These are phyloP conservation scores for Podosphaera xanthii DNA, from an alignment of 2,329 filamentous ascomycete genomes.

Conservation along the genomic window DNA sequence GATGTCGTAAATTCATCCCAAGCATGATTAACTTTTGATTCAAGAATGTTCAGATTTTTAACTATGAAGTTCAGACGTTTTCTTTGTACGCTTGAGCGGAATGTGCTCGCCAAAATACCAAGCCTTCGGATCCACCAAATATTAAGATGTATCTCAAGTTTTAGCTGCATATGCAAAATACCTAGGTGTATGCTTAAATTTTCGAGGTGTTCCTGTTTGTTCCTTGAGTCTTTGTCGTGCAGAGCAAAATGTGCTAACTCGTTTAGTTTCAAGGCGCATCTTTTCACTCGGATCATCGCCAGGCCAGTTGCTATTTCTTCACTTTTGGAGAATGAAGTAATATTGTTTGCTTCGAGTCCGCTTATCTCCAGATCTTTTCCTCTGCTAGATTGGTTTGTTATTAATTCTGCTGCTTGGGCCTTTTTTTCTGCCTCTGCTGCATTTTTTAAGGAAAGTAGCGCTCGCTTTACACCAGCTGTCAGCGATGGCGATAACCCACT, in stretches of 20 bases:
- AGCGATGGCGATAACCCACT: neutral
- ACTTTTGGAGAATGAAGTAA: neutral
- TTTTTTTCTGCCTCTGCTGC: neutral
- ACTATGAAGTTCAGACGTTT: neutral
- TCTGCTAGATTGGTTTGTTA: neutral
- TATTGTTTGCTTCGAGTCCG: neutral
- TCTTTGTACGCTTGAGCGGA: neutral
- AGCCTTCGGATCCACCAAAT: constrained; percentile 1
- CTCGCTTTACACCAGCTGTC: neutral
- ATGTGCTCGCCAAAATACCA: neutral
- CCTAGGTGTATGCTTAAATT: neutral
- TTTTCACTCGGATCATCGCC: neutral
- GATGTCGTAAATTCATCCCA: neutral
- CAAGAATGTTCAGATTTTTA: neutral
- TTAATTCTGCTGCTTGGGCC: neutral
- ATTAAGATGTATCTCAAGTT: neutral
- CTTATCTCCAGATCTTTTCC: neutral
- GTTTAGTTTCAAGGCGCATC: neutral
- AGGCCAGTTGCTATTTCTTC: neutral
- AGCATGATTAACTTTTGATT: neutral
- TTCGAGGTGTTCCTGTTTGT: neutral
- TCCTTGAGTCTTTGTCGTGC: neutral
- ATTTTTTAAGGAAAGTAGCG: neutral
- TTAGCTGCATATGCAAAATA: neutral
- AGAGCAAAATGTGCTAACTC: neutral